A percentile compares a stretch with the other conserved stretches of the same genome.
phyloP scores from a whole-genome alignment of 768 basidiomycete species.

The Tulasnella sp. region DNA sequence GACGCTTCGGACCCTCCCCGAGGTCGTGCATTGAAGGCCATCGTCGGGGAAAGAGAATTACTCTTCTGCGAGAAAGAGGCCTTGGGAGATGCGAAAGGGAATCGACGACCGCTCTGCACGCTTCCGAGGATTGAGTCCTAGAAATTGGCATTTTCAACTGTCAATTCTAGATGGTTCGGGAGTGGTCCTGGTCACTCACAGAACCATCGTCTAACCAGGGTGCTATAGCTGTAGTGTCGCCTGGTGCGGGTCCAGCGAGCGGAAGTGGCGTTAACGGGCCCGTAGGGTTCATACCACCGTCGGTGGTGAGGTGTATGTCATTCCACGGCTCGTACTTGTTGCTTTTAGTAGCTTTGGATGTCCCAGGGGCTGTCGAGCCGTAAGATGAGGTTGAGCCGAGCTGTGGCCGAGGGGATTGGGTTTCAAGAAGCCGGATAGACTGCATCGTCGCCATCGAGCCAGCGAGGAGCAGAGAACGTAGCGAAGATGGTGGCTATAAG shows the following conservation, averaged over 20 bases:
- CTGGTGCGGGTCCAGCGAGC: not conserved
- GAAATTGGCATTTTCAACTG: too few relatives aligned
- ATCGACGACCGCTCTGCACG: not conserved
- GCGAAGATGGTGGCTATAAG: too few relatives aligned
- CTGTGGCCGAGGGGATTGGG: not conserved
- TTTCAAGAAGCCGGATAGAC: not conserved
- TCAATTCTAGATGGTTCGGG: too few relatives aligned
- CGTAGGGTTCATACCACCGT: not conserved
- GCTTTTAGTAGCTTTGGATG: not conserved
- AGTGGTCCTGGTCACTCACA: not conserved
- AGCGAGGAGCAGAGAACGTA: too few relatives aligned
- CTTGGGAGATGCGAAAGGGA: not conserved
- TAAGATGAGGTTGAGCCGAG: not conserved
- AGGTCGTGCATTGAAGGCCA: not conserved
- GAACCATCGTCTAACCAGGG: slow-evolving; percentile 7
- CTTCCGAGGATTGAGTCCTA: not conserved
- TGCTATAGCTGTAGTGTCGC: slow-evolving; percentile 9
- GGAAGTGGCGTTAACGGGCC: not conserved
- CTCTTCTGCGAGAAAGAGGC: not conserved
- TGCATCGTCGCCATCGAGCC: not conserved
- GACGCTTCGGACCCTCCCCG: slow-evolving; percentile 6
- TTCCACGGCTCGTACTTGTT: slow-evolving; percentile 12
- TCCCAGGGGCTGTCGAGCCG: not conserved
- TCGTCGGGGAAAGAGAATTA: not conserved
- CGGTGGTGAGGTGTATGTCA: slow-evolving; percentile 8